Conservation (phyloP, 192 early-diverging fungal species). For the Diversispora eburnea region DNA sequence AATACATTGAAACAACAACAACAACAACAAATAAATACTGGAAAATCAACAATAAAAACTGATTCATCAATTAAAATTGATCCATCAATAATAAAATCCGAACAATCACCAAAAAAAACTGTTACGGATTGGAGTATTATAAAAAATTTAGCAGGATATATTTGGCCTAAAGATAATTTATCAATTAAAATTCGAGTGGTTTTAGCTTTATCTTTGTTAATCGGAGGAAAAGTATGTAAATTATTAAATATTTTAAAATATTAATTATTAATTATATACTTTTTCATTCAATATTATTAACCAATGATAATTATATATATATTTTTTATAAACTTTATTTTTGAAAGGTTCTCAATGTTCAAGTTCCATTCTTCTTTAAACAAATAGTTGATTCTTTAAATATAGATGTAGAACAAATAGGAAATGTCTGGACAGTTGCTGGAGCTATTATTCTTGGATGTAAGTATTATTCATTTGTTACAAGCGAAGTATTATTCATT, state of each 20-base stretch:
- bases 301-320: background rate
- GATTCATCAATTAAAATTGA: too few relatives aligned
- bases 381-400: conserved; percentile 85
- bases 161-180: conserved; percentile 90
- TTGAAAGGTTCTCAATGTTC: conserved; percentile 74
- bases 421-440: conserved; percentile 69
- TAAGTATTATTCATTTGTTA: conserved; percentile 28
- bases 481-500: too few relatives aligned
- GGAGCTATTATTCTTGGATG: conserved; percentile 93
- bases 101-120: too few relatives aligned
- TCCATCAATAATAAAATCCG: too few relatives aligned
- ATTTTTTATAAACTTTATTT: conserved; percentile 7
- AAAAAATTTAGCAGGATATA: conserved; percentile 66
- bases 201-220: conserved; percentile 73
- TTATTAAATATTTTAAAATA: conserved; percentile 8
- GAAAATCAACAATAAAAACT: too few relatives aligned
- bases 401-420: conserved; percentile 55
- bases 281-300: too few relatives aligned
- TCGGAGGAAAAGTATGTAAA: conserved; percentile 63
- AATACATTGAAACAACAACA: too few relatives aligned
- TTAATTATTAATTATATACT: background rate
- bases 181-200: conserved; percentile 86
- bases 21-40: too few relatives aligned
- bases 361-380: conserved; percentile 96
- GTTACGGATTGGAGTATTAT: conserved; percentile 62